These are phyloP conservation scores for Diplocarpon mali DNA, from an alignment of 2,329 filamentous ascomycete genomes.

Conservation along the genomic window DNA sequence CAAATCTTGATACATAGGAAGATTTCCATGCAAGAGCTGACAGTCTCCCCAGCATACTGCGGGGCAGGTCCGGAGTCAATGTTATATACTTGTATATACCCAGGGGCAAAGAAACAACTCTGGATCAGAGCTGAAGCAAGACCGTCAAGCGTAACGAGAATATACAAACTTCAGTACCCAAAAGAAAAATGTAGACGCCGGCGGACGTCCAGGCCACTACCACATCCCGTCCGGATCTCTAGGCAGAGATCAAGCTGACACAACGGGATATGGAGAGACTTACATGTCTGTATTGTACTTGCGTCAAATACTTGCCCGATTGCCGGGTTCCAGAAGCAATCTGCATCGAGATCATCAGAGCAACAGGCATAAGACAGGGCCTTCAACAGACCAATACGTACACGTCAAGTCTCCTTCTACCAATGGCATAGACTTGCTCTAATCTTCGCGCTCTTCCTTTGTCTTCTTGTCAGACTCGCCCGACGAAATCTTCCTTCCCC, in stretches of 20 bases:
- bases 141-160: slow-evolving; percentile 48
- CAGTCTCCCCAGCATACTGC: slow-evolving; percentile 48
- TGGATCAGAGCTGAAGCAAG: no score
- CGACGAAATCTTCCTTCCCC: slow-evolving; percentile 37
- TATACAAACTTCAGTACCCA: slow-evolving; percentile 23
- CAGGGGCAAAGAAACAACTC: no score
- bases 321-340: slow-evolving; percentile 45
- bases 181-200: slow-evolving; percentile 28
- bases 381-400: slow-evolving; percentile 46
- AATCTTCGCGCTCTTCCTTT: slow-evolving; percentile 31
- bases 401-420: slow-evolving; percentile 36
- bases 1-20: slow-evolving; percentile 40
- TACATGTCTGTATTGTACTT: slow-evolving; percentile 34
- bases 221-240: slow-evolving; percentile 42
- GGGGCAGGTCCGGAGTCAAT: no score
- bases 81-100: no score
- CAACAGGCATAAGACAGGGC: slow-evolving; percentile 40
- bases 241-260: neutral
- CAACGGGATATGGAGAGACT: neutral
- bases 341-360: slow-evolving; percentile 36
- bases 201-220: slow-evolving; percentile 44
- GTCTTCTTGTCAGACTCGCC: slow-evolving; percentile 37
- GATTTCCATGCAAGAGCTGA: slow-evolving; percentile 41
- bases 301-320: slow-evolving; percentile 34
- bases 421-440: slow-evolving; percentile 35